Evolutionary conservation across 345 rosid species (phyloP).

Genomic region (Adansonia digitata): DNA sequence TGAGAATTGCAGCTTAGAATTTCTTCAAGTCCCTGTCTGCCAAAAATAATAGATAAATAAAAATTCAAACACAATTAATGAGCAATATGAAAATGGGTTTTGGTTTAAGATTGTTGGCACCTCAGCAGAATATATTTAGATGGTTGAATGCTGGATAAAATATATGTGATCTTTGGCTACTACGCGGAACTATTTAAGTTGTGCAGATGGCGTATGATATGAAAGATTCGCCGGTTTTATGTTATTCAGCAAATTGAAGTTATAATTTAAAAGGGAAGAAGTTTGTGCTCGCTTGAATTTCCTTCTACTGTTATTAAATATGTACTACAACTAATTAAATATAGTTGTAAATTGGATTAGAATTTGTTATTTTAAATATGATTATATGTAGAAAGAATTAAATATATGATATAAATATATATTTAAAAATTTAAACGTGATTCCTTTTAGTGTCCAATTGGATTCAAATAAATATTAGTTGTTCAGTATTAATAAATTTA

Average conservation of each 20-base stretch:
- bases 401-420: too few relatives aligned
- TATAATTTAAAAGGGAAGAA: too few relatives aligned
- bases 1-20: neutral
- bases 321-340: too few relatives aligned
- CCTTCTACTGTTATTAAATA: too few relatives aligned
- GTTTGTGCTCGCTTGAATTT: conserved; percentile 5
- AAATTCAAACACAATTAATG: neutral
- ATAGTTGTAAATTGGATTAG: too few relatives aligned
- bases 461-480: too few relatives aligned
- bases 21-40: neutral
- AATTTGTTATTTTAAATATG: too few relatives aligned
- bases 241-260: neutral
- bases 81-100: neutral
- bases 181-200: neutral
- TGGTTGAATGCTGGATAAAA: neutral
- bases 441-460: too few relatives aligned
- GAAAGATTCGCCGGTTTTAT: conserved; percentile 7
- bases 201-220: neutral
- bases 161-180: neutral
- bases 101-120: neutral
- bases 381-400: too few relatives aligned
- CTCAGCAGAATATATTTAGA: neutral
- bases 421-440: too few relatives aligned
- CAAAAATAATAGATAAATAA: too few relatives aligned
- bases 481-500: too few relatives aligned